Percentiles rank a stretch among this genome's conserved stretches.
Evolutionary conservation across 2,329 filamentous ascomycete species (phyloP).

Genomic region (Tolypocladium ophioglossoides): DNA sequence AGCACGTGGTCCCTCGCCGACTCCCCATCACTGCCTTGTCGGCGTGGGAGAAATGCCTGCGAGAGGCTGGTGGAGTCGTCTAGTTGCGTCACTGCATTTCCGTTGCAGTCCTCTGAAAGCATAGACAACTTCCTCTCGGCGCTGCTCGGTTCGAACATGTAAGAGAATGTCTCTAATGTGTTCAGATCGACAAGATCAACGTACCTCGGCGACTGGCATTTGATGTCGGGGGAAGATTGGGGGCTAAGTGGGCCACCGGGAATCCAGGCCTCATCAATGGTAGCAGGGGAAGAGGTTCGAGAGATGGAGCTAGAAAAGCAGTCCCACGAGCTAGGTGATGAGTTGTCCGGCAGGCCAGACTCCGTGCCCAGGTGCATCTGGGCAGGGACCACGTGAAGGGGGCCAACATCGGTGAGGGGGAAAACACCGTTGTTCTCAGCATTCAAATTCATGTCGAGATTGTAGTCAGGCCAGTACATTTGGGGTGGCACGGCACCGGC

Average conservation of each 20-base stretch:
- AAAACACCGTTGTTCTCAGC: slow-evolving; percentile 32
- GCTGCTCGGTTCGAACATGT: slow-evolving; percentile 13
- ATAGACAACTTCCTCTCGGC: slow-evolving; percentile 20
- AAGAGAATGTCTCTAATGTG: slow-evolving; percentile 7
- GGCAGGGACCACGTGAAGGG: slow-evolving; percentile 44
- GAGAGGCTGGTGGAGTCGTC: slow-evolving; percentile 19
- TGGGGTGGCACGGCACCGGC: slow-evolving; percentile 34
- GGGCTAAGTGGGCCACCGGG: slow-evolving; percentile 19
- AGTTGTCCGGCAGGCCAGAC: slow-evolving; percentile 34
- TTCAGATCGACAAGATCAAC: slow-evolving; percentile 16
- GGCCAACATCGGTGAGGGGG: slow-evolving; percentile 29
- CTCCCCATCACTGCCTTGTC: slow-evolving; percentile 41
- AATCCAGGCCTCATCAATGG: slow-evolving; percentile 37
- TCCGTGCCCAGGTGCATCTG: slow-evolving; percentile 46
- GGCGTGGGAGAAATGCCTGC: slow-evolving; percentile 33
- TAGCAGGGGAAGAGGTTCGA: slow-evolving; percentile 38
- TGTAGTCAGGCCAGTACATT: slow-evolving; percentile 39
- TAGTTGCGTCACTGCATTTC: slow-evolving; percentile 12
- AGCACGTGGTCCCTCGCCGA: slow-evolving; percentile 55
- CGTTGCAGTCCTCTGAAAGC: slow-evolving; percentile 16
- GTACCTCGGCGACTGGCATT: slow-evolving; percentile 43
- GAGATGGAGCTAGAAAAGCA: slow-evolving; percentile 43
- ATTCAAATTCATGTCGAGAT: slow-evolving; percentile 32
- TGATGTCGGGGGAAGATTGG: slow-evolving; percentile 38
- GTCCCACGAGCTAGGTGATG: slow-evolving; percentile 41